Evolutionary conservation across 192 early-diverging fungal species (phyloP).

Genomic region (Phlyctochytrium arcticum): DNA sequence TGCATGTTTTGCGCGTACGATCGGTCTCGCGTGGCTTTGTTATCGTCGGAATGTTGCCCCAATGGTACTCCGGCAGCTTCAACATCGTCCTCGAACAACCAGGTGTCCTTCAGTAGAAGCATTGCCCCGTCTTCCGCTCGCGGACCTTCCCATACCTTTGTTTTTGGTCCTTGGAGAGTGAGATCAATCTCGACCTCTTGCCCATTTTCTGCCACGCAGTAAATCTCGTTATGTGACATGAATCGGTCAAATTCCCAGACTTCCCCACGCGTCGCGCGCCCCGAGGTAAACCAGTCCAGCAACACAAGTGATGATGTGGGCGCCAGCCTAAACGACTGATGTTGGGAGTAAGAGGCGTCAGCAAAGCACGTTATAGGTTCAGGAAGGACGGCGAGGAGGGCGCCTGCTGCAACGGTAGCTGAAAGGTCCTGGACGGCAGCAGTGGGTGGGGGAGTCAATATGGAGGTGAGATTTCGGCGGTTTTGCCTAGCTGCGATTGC

Average conservation of each 20-base stretch:
- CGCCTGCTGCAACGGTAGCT: slow-evolving; percentile 32
- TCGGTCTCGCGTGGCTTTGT: too few relatives aligned
- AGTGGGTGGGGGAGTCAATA: slow-evolving; percentile 12
- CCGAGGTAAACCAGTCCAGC: slow-evolving; percentile 83
- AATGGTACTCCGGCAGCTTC: slow-evolving; percentile 25
- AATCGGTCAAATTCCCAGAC: slow-evolving; percentile 65
- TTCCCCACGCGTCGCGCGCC: slow-evolving; percentile 69
- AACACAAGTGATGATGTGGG: slow-evolving; percentile 56
- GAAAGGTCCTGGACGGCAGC: slow-evolving; percentile 24
- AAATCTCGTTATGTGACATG: slow-evolving; percentile 44
- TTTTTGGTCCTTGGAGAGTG: too few relatives aligned
- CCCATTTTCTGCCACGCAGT: slow-evolving; percentile 27
- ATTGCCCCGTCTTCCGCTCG: slow-evolving; percentile 2
- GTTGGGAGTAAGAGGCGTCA: slow-evolving; percentile 57
- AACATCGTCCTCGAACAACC: slow-evolving; percentile 45
- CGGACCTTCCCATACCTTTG: too few relatives aligned
- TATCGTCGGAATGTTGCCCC: not conserved
- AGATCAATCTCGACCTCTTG: not conserved
- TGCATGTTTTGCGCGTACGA: slow-evolving; percentile 46
- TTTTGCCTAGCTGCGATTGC: not conserved
- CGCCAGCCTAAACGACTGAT: slow-evolving; percentile 51
- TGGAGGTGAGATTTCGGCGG: too few relatives aligned
- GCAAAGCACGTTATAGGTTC: slow-evolving; percentile 77
- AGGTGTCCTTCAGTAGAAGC: slow-evolving; percentile 37
- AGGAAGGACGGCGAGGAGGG: slow-evolving; percentile 60